Base-by-base conservation (phyloP, 176 grass and related monocot species). In the Elaeis guineensis region DNA sequence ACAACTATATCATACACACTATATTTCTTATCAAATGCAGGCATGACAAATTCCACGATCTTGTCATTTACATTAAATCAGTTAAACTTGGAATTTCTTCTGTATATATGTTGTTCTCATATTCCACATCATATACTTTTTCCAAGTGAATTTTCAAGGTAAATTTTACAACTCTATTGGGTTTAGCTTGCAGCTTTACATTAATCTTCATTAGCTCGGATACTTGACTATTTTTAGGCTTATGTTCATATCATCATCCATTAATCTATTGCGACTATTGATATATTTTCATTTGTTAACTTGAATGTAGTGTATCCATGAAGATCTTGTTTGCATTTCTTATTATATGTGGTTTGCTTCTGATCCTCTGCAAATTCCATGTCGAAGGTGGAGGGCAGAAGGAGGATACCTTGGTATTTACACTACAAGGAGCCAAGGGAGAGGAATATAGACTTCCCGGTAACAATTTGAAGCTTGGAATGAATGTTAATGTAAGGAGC, bases 1-100 rank as follows among this genome's bases (percentile, higher is more conserved):
- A 61, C 28, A n/a, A 61, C 19, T 61, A 61, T 61, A 16, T 61
- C 28, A 61, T 18, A 26, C 58, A 61, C 25, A 16, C 58, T 32
- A 29, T 14, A 4, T 7, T 16, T 61, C 25, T 35, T 19, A 61
- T 35, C 22, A 61, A 60, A 61, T 7, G 3, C 28, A n/a, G 2
- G 5, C 58, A 35, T 35, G 25, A 60, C 24, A 17, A 7, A 17
- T n/a, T 61, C 16, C 4, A 28, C 26, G 2, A 61, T 17, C 8
- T 61, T 35, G 32, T 30, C 5, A 61, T 9, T 61, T 30, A 4
- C 24, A 25, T 19, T 61, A 9, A 61, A 35, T 61, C 0, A 35
- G 3, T 29, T 28, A 25, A 61, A 26, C 3, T 61, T 61, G 26
- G 7, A 17, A 61, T 61, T 61, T 15, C 7, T 8, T 35, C 8